Percentiles rank a stretch among this genome's conserved stretches.
phyloP scores from a whole-genome alignment of 202 grass and related monocot species.

The Dendrocalamus latiflorus region DNA sequence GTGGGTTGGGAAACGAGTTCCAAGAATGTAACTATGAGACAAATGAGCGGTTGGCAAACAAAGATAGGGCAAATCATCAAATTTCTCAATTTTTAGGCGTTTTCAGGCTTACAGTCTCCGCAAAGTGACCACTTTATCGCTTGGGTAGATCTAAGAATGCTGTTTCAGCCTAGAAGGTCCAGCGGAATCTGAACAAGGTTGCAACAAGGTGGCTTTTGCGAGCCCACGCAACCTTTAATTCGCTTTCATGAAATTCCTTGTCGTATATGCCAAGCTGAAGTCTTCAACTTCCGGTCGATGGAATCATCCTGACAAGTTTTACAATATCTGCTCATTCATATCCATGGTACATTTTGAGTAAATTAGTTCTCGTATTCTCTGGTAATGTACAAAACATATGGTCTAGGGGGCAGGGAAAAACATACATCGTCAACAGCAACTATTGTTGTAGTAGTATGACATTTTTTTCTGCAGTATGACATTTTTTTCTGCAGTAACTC shows the following conservation, averaged over 20 bases:
- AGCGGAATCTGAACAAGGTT: not conserved
- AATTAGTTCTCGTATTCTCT: not conserved
- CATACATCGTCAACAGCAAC: not conserved
- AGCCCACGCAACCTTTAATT: slow-evolving; percentile 32
- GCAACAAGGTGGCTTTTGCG: not conserved
- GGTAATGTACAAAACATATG: no score
- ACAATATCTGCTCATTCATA: not conserved
- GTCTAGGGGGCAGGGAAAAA: not conserved
- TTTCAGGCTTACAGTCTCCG: not conserved
- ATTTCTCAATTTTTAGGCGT: not conserved
- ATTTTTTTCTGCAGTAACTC: not conserved
- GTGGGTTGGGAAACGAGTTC: no score
- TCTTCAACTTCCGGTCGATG: not conserved
- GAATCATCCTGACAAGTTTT: not conserved
- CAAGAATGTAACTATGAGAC: no score
- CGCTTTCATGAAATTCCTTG: slow-evolving; percentile 28
- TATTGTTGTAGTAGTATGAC: not conserved
- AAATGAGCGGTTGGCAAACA: no score
- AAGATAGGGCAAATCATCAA: no score
- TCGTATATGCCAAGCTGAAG: slow-evolving; percentile 29
- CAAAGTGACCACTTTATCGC: not conserved
- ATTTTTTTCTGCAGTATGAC: no score
- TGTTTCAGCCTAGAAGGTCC: not conserved
- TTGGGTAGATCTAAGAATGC: slow-evolving; percentile 36
- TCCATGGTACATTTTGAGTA: slow-evolving; percentile 13